These are phyloP conservation scores for Gentiana dahurica DNA, from an alignment of 257 asterid genomes.

Conservation along the genomic window DNA sequence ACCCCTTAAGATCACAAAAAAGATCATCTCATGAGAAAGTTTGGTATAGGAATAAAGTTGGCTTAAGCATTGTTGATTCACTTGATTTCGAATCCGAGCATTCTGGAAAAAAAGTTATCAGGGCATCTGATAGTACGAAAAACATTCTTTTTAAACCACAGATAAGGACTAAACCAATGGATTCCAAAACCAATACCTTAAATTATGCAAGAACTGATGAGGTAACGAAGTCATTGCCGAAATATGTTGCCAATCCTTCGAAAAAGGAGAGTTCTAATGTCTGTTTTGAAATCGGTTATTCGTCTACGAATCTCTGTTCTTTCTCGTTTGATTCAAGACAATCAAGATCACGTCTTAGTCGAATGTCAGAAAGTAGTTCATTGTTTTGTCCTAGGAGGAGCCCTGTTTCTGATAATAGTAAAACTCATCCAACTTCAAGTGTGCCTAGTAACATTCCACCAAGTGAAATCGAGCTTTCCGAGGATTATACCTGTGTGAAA, in stretches of 20 bases:
- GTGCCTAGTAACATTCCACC: constrained; percentile 30
- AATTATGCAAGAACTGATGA: too few relatives aligned
- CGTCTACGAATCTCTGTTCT: constrained; percentile 21
- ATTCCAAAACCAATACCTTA: constrained; percentile 14
- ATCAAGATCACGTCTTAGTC: constrained; percentile 19
- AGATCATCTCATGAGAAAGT: constrained; percentile 39
- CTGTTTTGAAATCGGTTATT: constrained; percentile 58
- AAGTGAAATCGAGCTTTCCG: constrained; percentile 80
- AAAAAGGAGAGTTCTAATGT: constrained; percentile 43
- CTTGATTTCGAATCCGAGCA: constrained; percentile 43
- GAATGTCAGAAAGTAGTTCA: constrained; percentile 16
- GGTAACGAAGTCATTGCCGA: constrained; percentile 51
- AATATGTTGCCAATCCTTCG: constrained; percentile 14
- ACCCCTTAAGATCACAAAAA: constrained; percentile 46
- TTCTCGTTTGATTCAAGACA: constrained; percentile 58
- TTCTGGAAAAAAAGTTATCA: constrained; percentile 22
- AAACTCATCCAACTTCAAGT: too few relatives aligned
- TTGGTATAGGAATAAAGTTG: constrained; percentile 72
- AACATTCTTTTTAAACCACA: constrained; percentile 53
- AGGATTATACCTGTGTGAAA: constrained; percentile 87
- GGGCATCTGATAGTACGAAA: constrained; percentile 36
- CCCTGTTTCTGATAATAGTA: constrained; percentile 19
- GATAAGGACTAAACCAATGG: constrained; percentile 30
- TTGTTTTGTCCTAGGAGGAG: constrained; percentile 12
- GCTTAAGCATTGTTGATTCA: constrained; percentile 79